A percentile compares a stretch with the other conserved stretches of the same genome.
Evolutionary conservation across 2,329 filamentous ascomycete genomes (phyloP).

Genomic region (Paracoccidioides lutzii): DNA sequence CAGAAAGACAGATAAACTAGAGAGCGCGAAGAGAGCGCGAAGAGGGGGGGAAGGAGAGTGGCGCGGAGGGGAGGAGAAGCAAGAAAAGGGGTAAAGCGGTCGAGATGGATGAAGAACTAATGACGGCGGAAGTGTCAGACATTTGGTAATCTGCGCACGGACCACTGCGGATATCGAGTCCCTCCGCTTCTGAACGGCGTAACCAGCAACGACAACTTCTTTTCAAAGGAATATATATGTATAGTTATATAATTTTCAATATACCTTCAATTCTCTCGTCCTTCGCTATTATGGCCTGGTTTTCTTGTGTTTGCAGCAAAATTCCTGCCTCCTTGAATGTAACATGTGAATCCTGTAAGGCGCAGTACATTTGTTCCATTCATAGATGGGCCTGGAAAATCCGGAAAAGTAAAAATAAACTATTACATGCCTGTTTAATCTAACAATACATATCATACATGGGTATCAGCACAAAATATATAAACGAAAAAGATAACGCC

Average conservation of each 20-base stretch:
- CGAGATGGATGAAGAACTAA: neutral
- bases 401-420: too few species aligned
- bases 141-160: constrained; percentile 2
- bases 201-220: neutral
- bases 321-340: too few species aligned
- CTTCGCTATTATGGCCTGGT: too few species aligned
- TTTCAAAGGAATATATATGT: neutral
- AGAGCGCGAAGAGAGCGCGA: neutral
- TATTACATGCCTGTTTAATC: too few species aligned
- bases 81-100: neutral
- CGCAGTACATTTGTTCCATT: too few species aligned
- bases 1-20: neutral
- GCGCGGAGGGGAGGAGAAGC: neutral
- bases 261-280: too few species aligned
- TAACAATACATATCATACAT: neutral
- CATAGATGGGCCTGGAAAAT: too few species aligned
- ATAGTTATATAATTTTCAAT: too few species aligned
- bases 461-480: neutral
- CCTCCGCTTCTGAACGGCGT: neutral
- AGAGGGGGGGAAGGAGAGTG: neutral
- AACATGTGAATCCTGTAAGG: too few species aligned
- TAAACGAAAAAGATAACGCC: neutral
- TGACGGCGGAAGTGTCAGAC: neutral
- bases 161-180: constrained; percentile 1
- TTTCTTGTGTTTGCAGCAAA: too few species aligned